phyloP scores from a whole-genome alignment of 495 filamentous ascomycete species.

The Daldinia grandis region DNA sequence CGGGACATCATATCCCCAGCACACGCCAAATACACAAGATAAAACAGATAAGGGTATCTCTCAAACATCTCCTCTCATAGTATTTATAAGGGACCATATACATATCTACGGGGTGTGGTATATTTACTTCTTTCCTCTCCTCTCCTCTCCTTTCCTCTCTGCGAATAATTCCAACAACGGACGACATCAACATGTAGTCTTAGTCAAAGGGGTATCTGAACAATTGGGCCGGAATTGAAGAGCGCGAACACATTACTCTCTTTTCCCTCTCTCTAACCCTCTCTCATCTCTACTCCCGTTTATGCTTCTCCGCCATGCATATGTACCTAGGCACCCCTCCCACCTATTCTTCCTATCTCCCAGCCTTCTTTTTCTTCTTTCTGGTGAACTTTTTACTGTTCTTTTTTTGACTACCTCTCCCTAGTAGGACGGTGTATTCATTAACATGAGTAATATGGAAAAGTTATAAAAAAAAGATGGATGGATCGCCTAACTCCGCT shows the following conservation, averaged over 20 bases:
- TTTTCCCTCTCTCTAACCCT: neutral
- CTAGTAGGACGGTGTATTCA: neutral
- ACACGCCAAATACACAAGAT: neutral
- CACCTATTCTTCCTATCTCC: neutral
- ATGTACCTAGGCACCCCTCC: neutral
- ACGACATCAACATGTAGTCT: neutral
- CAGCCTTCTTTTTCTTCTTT: neutral
- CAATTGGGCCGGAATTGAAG: slow-evolving; percentile 13
- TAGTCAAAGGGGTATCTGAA: slow-evolving; percentile 32
- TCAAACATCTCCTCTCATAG: slow-evolving; percentile 19
- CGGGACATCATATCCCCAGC: neutral
- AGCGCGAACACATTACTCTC: slow-evolving; percentile 10
- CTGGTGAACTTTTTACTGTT: neutral
- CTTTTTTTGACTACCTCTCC: neutral
- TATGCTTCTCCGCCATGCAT: neutral
- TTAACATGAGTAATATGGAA: neutral
- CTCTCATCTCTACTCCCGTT: neutral
- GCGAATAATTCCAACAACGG: slow-evolving; percentile 6
- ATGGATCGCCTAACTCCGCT: slow-evolving; percentile 26
- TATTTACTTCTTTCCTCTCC: slow-evolving; percentile 3
- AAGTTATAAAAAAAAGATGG: neutral
- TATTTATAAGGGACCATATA: slow-evolving; percentile 11
- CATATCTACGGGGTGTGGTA: slow-evolving; percentile 12
- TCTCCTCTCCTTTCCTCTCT: neutral
- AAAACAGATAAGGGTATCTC: slow-evolving; percentile 2